Evolutionary conservation across 306 rosid species (phyloP), one percentile per base, ranked within the genome.

Genomic region (Quercus dentata): DNA sequence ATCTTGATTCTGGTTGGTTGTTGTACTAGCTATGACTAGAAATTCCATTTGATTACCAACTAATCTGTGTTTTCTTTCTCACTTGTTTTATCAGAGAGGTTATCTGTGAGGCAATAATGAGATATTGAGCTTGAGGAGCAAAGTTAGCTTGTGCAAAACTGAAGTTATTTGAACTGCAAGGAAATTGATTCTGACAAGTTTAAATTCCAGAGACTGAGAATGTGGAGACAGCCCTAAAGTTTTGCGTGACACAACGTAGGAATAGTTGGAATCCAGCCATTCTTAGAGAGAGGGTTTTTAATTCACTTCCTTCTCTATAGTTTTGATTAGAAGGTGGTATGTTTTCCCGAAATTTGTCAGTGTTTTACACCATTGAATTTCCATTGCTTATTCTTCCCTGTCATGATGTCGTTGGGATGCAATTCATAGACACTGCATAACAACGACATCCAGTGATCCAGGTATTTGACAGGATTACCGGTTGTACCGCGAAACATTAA

Each of bases 51-150:
- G 76, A 72, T 64, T 86, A n/a, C 25, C 44, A 56, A 44, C 81
- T 78, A 74, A 71, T 54, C 73, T 35, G 4, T 79, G 59, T 70
- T 65, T 19, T 72, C 49, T 71, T 81, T 74, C 44, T 38, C 67
- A 41, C 65, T 64, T 57, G 6, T 12, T 79, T 79, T 38, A 80
- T 78, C 94, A 93, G 98, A 93, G 84, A 87, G 98, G 83, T 79
- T 93, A 79, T 93, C 98, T 0, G 77, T 88, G 69, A 89, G 83
- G 83, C 81, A 56, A 76, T 75, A 57, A 79, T 78, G 83, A 81
- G 33, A 46, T 61, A 65, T 56, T 56, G 30, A 68, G 77, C 64
- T 59, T 85, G 78, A 69, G 28, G 79, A 82, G 77, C 67, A 58
- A 74, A 67, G 63, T 75, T 28, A n/a, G 6, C 41, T 74, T 64